phyloP scores from a whole-genome alignment of 2,329 filamentous ascomycete species.

The Fusarium burgessii region DNA sequence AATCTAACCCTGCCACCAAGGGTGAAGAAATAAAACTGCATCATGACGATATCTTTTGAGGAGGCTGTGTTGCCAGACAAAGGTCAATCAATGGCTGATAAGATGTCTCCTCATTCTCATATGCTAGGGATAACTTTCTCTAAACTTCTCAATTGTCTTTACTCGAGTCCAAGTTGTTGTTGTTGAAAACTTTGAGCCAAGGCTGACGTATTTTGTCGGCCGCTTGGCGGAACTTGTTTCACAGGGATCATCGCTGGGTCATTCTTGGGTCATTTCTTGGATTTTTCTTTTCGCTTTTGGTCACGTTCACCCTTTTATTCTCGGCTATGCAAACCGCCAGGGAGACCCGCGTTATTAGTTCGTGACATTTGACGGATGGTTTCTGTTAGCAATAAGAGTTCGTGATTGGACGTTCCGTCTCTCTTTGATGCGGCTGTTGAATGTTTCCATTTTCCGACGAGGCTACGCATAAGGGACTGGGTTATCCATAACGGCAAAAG shows the following conservation, averaged over 20 bases:
- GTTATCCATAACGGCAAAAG: constrained; percentile 17
- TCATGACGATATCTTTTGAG: background rate
- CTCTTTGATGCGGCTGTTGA: constrained; percentile 6
- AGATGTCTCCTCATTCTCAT: background rate
- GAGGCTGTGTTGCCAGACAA: background rate
- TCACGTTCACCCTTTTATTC: constrained; percentile 25
- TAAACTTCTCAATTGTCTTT: background rate
- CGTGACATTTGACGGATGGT: constrained; percentile 6
- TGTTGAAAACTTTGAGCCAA: background rate
- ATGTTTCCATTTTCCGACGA: constrained; percentile 4
- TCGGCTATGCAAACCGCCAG: constrained; percentile 25
- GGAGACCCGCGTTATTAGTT: constrained; percentile 11
- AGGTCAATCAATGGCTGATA: constrained; percentile 16
- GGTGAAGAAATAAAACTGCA: constrained; percentile 26
- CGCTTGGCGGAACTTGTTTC: constrained; percentile 19
- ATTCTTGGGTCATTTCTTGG: constrained; percentile 32
- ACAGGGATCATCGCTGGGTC: constrained; percentile 24
- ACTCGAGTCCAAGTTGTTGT: background rate
- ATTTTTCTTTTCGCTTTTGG: constrained; percentile 5
- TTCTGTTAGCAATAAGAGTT: constrained; percentile 36
- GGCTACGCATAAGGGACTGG: background rate
- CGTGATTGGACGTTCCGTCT: constrained; percentile 37
- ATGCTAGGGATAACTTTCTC: background rate
- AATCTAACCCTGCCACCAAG: constrained; percentile 11
- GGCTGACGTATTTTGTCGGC: constrained; percentile 35